phyloP scores from a whole-genome alignment of 805 yeast species.

The Candida railenensis region DNA sequence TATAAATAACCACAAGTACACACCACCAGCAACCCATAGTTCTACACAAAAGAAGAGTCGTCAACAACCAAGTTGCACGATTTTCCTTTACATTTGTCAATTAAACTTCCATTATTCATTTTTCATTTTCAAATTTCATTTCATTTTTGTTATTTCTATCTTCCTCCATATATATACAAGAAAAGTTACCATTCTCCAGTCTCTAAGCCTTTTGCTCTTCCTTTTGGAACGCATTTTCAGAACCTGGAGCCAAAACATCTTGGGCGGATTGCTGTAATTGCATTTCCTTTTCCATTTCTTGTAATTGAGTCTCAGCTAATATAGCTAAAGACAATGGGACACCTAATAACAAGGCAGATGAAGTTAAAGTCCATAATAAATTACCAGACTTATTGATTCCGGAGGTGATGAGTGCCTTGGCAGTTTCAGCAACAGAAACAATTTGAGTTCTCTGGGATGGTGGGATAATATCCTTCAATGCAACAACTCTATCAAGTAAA shows the following conservation, averaged over 20 bases:
- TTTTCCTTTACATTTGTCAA: too few relatives aligned
- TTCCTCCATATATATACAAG: conserved; percentile 10
- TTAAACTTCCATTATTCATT: too few relatives aligned
- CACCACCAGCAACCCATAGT: too few relatives aligned
- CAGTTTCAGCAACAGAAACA: conserved; percentile 31
- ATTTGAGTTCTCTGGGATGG: conserved; percentile 71
- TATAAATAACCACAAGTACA: too few relatives aligned
- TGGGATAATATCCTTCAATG: conserved; percentile 88
- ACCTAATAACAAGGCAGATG: conserved; percentile 82
- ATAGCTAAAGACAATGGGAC: conserved; percentile 90
- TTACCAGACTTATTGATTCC: conserved; percentile 66
- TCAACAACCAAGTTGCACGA: neutral
- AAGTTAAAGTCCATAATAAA: conserved; percentile 80
- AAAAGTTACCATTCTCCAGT: neutral
- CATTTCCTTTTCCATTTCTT: conserved; percentile 92
- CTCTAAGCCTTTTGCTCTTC: conserved; percentile 2
- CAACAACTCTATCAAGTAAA: conserved; percentile 79
- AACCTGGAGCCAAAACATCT: conserved; percentile 70
- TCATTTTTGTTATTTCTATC: neutral
- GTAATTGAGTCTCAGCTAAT: conserved; percentile 87
- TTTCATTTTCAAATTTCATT: neutral
- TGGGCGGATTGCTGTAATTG: conserved; percentile 75
- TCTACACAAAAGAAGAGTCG: neutral
- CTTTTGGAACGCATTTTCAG: conserved; percentile 41
- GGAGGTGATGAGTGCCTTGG: conserved; percentile 31